A percentile compares a stretch with the other conserved stretches of the same genome.
Conservation (phyloP, 208 protist genomes). For the Herpetomonas samuelpessoai region DNA sequence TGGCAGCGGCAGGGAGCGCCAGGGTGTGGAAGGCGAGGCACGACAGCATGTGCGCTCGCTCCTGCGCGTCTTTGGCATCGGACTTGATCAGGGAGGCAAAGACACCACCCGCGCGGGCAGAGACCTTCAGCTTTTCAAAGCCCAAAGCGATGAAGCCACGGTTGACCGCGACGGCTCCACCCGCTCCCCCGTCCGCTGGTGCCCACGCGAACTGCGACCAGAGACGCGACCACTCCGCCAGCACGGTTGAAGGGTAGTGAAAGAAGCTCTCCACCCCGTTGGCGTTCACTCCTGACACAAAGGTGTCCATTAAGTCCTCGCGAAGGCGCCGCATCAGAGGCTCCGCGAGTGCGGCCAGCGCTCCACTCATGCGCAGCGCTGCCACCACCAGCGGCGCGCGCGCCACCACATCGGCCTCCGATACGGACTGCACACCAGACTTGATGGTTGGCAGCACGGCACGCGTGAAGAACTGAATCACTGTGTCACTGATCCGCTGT, state of each 20-base stretch:
- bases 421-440: slow-evolving; percentile 31
- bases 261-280: slow-evolving; percentile 34
- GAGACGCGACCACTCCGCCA: slow-evolving; percentile 40
- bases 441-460: slow-evolving; percentile 33
- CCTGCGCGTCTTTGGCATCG: slow-evolving; percentile 31
- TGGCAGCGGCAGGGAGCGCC: slow-evolving; percentile 7
- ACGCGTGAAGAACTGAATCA: slow-evolving; percentile 25
- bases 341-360: slow-evolving; percentile 13
- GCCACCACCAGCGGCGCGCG: slow-evolving; percentile 29
- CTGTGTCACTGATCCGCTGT: slow-evolving; percentile 29
- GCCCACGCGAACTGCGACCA: slow-evolving; percentile 17
- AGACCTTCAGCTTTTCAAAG: slow-evolving; percentile 13
- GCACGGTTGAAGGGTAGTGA: slow-evolving; percentile 24
- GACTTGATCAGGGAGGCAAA: slow-evolving; percentile 39
- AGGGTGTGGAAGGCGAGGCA: slow-evolving; percentile 38
- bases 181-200: not conserved
- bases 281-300: slow-evolving; percentile 14
- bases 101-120: slow-evolving; percentile 15
- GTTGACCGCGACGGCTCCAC: slow-evolving; percentile 11
- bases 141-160: slow-evolving; percentile 15
- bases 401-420: slow-evolving; percentile 34
- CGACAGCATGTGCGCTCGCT: slow-evolving; percentile 28
- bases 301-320: slow-evolving; percentile 29
- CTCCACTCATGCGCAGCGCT: slow-evolving; percentile 25
- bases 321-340: slow-evolving; percentile 23